Evolutionary conservation across 2,329 filamentous ascomycete species (phyloP).

Genomic region (Pestalotiopsis sp.): DNA sequence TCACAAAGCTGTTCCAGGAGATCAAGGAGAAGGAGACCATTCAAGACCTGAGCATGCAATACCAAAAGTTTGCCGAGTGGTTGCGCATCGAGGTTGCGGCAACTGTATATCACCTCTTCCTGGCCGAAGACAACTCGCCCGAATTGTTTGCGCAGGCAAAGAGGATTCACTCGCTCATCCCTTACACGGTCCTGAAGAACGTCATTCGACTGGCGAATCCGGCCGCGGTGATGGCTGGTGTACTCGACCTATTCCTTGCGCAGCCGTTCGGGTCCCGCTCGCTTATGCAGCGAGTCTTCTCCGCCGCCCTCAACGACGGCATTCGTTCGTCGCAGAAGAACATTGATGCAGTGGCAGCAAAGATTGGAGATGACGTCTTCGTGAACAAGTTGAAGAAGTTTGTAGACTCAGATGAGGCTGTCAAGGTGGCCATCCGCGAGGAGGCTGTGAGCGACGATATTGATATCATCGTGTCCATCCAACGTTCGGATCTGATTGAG

Average conservation of each 20-base stretch:
- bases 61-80: conserved; percentile 98
- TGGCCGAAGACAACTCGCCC: conserved; percentile 96
- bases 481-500: conserved; percentile 76
- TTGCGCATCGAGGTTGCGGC: conserved; percentile 95
- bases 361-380: conserved; percentile 80
- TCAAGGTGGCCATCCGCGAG: conserved; percentile 73
- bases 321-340: conserved; percentile 84
- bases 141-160: conserved; percentile 94
- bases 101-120: conserved; percentile 94
- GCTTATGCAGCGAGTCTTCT: conserved; percentile 91
- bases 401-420: conserved; percentile 70
- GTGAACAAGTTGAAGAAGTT: conserved; percentile 82
- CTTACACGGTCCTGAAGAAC: conserved; percentile 92
- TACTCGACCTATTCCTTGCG: conserved; percentile 92
- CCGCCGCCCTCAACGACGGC: conserved; percentile 86
- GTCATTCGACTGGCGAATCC: conserved; percentile 96
- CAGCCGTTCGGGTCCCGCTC: conserved; percentile 92
- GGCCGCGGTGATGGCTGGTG: conserved; percentile 93
- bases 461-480: conserved; percentile 82
- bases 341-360: conserved; percentile 75
- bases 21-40: conserved; percentile 90
- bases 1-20: conserved; percentile 90
- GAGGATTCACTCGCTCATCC: conserved; percentile 91
- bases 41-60: conserved; percentile 86
- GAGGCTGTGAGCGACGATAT: conserved; percentile 75